Evolutionary conservation across 129 eudicot genomes (phyloP), one percentile per base, ranked within the genome.

Genomic region (Solidago caesia): DNA sequence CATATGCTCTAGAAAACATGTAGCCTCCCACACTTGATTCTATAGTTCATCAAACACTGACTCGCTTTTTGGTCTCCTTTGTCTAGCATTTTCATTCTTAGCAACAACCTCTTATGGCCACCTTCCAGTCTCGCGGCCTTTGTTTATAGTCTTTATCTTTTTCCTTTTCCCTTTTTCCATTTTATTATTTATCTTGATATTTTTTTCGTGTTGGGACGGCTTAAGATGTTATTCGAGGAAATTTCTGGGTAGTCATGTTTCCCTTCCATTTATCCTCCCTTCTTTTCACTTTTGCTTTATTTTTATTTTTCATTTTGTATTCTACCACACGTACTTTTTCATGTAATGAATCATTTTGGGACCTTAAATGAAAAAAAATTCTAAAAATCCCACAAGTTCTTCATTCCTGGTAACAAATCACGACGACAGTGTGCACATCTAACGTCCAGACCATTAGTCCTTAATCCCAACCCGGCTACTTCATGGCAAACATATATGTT

Each of bases 261-360:
- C 68, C 16, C 39, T 46, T 46, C 25, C 61, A 27, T 44, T 60
- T 73, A 45, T 27, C 26, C 47, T 5, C 44, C 13, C 46, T 45
- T 10, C 12, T 55, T 60, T 61, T 61, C 15, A 12, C 69, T 60
- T 60, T 73, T 60, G 49, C 29, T 46, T 73, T 14, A 11, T 61
- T 4, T 61, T 61, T 33, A 33, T 14, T 25, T 58, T 60, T 44
- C 49, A 10, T 49, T 41, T 33, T 68, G 43, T 10, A 67, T 9
- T 4, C 72, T 57, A 45, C 43, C 16, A 6, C 0, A 5, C 21
- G 10, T 55, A 5, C 3, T 43, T 45, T 55, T 33, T 63, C 4
- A 2, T 73, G 33, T 46, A 5, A 46, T 60, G 8, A 27, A 46
- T 61, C 70, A 45, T 61, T 48, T 14, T 73, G 21, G 7, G 39